Evolutionary conservation across 2,329 filamentous ascomycete genomes (phyloP).

Genomic region (Salinomyces thailandicus): DNA sequence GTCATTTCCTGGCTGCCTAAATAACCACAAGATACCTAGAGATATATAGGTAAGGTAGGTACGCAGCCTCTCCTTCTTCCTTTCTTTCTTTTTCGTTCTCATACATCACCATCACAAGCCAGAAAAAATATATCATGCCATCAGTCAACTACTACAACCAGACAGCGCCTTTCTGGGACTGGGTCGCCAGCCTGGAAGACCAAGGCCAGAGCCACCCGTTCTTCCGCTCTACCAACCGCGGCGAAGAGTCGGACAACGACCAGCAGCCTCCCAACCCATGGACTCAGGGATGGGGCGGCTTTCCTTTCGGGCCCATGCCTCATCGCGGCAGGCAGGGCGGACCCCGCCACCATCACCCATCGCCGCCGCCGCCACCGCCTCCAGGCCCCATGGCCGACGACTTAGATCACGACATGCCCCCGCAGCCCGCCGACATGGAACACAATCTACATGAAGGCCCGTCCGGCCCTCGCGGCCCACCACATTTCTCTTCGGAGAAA

Average conservation of each 20-base stretch:
- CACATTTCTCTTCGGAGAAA: slow-evolving; percentile 13
- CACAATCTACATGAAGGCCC: slow-evolving; percentile 8
- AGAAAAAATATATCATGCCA: slow-evolving; percentile 36
- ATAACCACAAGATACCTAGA: no score
- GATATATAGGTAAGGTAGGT: slow-evolving; percentile 2
- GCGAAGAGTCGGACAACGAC: slow-evolving; percentile 12
- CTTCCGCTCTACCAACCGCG: slow-evolving; percentile 29
- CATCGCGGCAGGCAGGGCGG: slow-evolving; percentile 16
- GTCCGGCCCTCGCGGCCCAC: slow-evolving; percentile 15
- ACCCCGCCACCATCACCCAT: slow-evolving; percentile 2
- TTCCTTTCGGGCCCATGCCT: slow-evolving; percentile 23
- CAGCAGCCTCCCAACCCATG: slow-evolving; percentile 9
- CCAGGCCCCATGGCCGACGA: background rate
- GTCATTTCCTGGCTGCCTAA: slow-evolving; percentile 5
- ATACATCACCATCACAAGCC: slow-evolving; percentile 3
- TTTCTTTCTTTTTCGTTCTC: background rate
- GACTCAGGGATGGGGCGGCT: slow-evolving; percentile 29
- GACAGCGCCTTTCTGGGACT: slow-evolving; percentile 47
- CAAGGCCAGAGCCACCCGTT: slow-evolving; percentile 36
- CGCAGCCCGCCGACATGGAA: slow-evolving; percentile 2
- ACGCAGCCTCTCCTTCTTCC: background rate
- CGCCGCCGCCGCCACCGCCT: slow-evolving; percentile 1
- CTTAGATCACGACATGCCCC: background rate
- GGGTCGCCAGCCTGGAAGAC: slow-evolving; percentile 41
- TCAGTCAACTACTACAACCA: slow-evolving; percentile 44